These are phyloP conservation scores for Vanrija pseudolonga DNA, from an alignment of 1,284 basidiomycete species.

Conservation along the genomic window DNA sequence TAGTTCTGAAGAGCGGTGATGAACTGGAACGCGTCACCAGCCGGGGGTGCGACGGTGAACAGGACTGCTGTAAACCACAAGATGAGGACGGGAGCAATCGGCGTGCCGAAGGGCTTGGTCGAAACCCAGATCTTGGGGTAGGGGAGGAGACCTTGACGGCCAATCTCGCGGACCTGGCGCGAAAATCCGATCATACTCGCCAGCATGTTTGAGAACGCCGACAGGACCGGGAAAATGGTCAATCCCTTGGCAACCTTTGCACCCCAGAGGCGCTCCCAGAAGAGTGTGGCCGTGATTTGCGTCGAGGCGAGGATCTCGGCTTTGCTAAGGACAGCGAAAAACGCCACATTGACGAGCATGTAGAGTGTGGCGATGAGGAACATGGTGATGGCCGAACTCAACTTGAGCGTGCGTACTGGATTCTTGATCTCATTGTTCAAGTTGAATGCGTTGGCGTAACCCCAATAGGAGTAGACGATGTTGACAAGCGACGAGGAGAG, in stretches of 20 bases:
- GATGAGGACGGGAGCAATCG: slow-evolving; percentile 51
- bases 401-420: slow-evolving; percentile 34
- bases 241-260: slow-evolving; percentile 26
- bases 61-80: slow-evolving; percentile 55
- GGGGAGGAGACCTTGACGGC: slow-evolving; percentile 44
- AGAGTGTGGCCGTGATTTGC: slow-evolving; percentile 44
- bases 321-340: slow-evolving; percentile 41
- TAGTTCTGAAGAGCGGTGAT: slow-evolving; percentile 50
- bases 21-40: slow-evolving; percentile 58
- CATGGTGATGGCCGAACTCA: slow-evolving; percentile 25
- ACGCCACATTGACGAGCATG: slow-evolving; percentile 39
- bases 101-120: slow-evolving; percentile 41
- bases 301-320: slow-evolving; percentile 38
- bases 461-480: slow-evolving; percentile 28
- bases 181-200: slow-evolving; percentile 49
- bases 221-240: slow-evolving; percentile 42
- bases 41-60: slow-evolving; percentile 56
- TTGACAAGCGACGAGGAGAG: slow-evolving; percentile 45
- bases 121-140: slow-evolving; percentile 35
- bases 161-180: slow-evolving; percentile 47
- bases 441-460: slow-evolving; percentile 54
- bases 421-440: slow-evolving; percentile 52
- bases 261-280: slow-evolving; percentile 43
- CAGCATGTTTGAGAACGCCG: slow-evolving; percentile 39
- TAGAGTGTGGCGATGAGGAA: slow-evolving; percentile 33